Base-by-base conservation (phyloP, 169 alveolate genomes). In the Cryptosporidium sp. region DNA sequence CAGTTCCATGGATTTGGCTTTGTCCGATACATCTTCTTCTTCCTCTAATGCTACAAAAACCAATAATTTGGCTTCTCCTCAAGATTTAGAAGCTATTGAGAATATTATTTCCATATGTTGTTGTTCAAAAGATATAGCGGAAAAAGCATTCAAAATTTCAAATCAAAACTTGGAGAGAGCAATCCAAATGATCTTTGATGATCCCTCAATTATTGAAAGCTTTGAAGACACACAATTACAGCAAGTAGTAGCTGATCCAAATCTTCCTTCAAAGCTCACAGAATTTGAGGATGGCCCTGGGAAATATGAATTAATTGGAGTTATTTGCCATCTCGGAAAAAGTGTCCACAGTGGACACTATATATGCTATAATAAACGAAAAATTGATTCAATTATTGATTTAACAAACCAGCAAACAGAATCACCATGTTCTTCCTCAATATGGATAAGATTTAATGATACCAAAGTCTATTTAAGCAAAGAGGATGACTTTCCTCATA, bases 281-380 rank as follows among this genome's bases (percentile, higher is more conserved):
- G 65, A 45, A 21, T 14, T 70, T 4, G 74, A 59, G n/a, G 89
- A 80, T 43, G 89, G 89, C 2, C 50, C 48, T 12, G 95, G 95
- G 12, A 70, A 45, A 50, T 96, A 96, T 85, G 93, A 93, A 69
- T 92, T 96, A 73, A 91, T 91, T 55, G 97, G 95, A 43, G 95
- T 94, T 69, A 91, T 96, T 67, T 93, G 95, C 48, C 98, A 96
- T 85, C 92, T 96, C 65, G 98, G 98, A 65, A 92, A 91, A 65
- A 96, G 94, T 91, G 95, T 94, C 33, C 93, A 93, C 70, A 94
- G 95, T 43, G 98, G 98, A 10, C 98, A 96, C 86, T 96, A 96
- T 85, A 94, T 96, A 35, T 94, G 96, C 85, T 95, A 94, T 87
- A 92, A 93, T 58, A 93, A 94, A 74, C 48, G 68, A 6, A 37